Evolutionary conservation across 2,329 filamentous ascomycete species (phyloP), one percentile per base, ranked within the genome.

Genomic region (Colletotrichum orchidophilum): DNA sequence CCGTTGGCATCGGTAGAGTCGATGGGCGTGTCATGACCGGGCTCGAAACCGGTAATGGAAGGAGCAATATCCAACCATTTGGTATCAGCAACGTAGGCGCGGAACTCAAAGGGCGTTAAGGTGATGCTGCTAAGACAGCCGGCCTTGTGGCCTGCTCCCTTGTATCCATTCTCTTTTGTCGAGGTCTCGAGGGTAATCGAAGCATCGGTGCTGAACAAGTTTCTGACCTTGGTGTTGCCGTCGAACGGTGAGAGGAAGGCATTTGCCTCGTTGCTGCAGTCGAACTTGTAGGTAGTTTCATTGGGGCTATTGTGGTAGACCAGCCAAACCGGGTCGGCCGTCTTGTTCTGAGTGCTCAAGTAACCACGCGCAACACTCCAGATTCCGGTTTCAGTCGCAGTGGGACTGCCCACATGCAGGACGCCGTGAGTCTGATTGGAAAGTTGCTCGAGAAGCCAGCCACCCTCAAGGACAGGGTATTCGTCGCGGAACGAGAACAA

Each of bases 121-220:
- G 83, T 85, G 53, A 92, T 77, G 27, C 77, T 83, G 33, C 82
- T 78, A 3, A 91, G 75, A 74, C 90, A 92, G 2, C 90, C 91
- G 70, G 88, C 89, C 58, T 76, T 80, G 3, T 83, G 78, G 0
- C 76, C 80, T 1, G 85, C 85, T 2, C 82, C 82, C 65, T 85
- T 84, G 53, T 88, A 81, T 13, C 83, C 83, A 49, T 89, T 81
- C 33, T 80, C 80, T 5, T 82, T 78, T 1, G 81, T 77, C 1
- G 87, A 86, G 1, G 78, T 76, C 59, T 82, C 81, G n/a, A 92
- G 80, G 0, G 79, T 84, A 67, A 86, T 81, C 72, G 88, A 84
- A 27, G 90, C 88, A 74, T 88, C 90, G 0, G 90, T 89, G 75
- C 87, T 88, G 77, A 92, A 90, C 13, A 92, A 76, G 74, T 91